Conservation (phyloP, 2,329 filamentous ascomycete genomes). For the Hortaea sp. region DNA sequence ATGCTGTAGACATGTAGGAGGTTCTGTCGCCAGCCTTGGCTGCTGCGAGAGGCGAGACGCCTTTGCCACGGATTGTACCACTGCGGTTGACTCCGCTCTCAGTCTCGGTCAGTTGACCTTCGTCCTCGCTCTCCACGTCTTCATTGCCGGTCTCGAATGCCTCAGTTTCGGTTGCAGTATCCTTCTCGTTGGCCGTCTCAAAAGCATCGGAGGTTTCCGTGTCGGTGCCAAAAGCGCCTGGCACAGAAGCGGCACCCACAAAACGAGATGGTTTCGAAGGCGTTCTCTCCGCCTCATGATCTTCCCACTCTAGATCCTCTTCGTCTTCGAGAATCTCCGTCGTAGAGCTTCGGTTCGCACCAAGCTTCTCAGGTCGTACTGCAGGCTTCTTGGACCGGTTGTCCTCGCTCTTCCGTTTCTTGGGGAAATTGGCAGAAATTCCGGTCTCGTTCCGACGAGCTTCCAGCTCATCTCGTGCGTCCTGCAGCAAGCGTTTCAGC, state of each 20-base stretch:
- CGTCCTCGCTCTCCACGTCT: conserved; percentile 57
- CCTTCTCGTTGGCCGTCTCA: conserved; percentile 68
- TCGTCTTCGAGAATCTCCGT: conserved; percentile 73
- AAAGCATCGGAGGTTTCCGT: conserved; percentile 54
- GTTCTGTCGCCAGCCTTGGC: conserved; percentile 46
- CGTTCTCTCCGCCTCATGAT: conserved; percentile 51
- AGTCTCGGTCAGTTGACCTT: conserved; percentile 76
- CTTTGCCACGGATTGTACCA: conserved; percentile 10
- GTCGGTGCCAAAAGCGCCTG: conserved; percentile 20
- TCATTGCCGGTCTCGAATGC: conserved; percentile 93
- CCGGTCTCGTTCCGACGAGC: conserved; percentile 40
- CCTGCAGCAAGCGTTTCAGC: conserved; percentile 86
- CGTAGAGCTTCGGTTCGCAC: conserved; percentile 59
- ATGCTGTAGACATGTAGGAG: conserved; percentile 80
- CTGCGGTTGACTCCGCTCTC: conserved; percentile 42
- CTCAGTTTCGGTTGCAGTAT: conserved; percentile 63
- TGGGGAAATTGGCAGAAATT: conserved; percentile 37
- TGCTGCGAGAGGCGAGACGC: conserved; percentile 30
- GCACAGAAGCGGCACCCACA: conserved; percentile 11
- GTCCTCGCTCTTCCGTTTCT: conserved; percentile 50
- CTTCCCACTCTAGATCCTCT: conserved; percentile 85
- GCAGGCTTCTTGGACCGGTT: conserved; percentile 71
- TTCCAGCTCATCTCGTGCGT: conserved; percentile 85
- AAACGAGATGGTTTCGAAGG: conserved; percentile 38
- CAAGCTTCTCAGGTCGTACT: conserved; percentile 57